Evolutionary conservation across 495 filamentous ascomycete species (phyloP).

Genomic region (Chaetomium fimeti): DNA sequence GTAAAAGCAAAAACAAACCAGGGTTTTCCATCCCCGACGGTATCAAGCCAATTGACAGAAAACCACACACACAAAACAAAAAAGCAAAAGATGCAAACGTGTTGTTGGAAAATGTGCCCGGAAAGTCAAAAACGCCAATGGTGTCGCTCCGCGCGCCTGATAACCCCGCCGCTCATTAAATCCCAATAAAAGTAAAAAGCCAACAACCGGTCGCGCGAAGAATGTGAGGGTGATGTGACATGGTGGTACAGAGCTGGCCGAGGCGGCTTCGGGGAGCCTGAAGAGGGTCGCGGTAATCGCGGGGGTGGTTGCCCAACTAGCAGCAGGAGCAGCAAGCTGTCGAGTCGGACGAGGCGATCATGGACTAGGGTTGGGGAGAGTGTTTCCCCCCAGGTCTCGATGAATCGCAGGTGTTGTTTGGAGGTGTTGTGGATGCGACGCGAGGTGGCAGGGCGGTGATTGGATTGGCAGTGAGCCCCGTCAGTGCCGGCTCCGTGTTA

Average conservation of each 20-base stretch:
- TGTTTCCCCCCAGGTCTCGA: no score
- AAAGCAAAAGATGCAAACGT: slow-evolving; percentile 1
- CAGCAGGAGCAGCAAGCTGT: no score
- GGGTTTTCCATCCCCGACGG: neutral
- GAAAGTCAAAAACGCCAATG: neutral
- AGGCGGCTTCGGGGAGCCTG: neutral
- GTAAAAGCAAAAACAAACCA: neutral
- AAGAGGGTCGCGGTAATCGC: neutral
- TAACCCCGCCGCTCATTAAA: neutral
- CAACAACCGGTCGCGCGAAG: neutral
- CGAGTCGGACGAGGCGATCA: no score
- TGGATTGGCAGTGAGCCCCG: no score
- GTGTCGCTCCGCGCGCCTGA: neutral
- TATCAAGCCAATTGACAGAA: neutral
- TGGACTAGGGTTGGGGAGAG: no score
- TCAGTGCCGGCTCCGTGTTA: no score
- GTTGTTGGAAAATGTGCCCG: neutral
- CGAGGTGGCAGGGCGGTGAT: no score
- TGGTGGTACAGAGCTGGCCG: neutral
- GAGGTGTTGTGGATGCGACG: no score
- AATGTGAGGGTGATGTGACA: neutral
- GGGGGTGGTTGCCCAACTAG: no score
- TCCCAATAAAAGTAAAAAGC: neutral
- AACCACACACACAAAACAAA: neutral
- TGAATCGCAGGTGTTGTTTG: no score